Percentiles rank a stretch among this genome's conserved stretches.
These are phyloP conservation scores for cucumber (Cucumis sativus) DNA, from an alignment of 306 rosid species.

Conservation along the genomic window Cucumber_9930_V3 NC_026658.2:1126001-1126500, in stretches of 20 bases:
- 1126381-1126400: not conserved
- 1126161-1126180: not conserved
- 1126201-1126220: not conserved
- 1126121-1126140: conserved; percentile 77
- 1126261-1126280: not conserved
- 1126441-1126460: too few relatives aligned
- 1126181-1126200: not conserved
- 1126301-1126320: not conserved
- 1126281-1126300: not conserved
- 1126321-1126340: not conserved
- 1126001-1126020: not conserved
- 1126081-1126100: conserved; percentile 5
- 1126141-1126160: conserved; percentile 82
- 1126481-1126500: too few relatives aligned
- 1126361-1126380: not conserved
- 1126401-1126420: not conserved
- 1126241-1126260: not conserved
- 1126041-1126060: not conserved
- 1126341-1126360: not conserved
- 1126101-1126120: conserved; percentile 91
- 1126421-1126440: not conserved
- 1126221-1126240: not conserved
- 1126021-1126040: not conserved
- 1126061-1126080: not conserved
- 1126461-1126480: too few relatives aligned